Base-by-base conservation (phyloP, 345 rosid genomes). In the Pelargonium nanum region DNA sequence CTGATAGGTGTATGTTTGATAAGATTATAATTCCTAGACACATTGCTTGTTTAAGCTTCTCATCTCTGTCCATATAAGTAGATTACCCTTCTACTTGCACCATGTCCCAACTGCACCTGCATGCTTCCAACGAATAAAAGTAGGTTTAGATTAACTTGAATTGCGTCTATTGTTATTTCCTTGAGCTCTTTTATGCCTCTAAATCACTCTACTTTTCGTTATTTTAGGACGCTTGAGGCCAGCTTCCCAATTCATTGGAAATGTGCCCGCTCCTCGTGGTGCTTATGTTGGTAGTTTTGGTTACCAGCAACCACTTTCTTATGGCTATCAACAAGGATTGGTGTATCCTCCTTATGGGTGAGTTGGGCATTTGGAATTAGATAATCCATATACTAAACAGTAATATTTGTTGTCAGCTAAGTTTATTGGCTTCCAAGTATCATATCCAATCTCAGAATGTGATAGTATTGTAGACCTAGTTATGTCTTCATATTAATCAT, bases 261-360 rank as follows among this genome's bases (percentile, higher is more conserved):
- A 72, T 63, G 65, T 78, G 76, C 98, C 80, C 71, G 73, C 78
- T 53, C 63, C 83, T n/a, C 79, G 92, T 16, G 85, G 95, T 30
- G 64, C 83, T 58, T 77, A 75, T 59, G 74, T 72, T 65, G 95
- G 98, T 69, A 78, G 69, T 71, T 72, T 74, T 72, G 89, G 90
- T 22, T 87, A 89, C 70, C 98, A 87, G 74, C 95, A 81, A 23
- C 82, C 83, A 32, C 72, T 80, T 76, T 65, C 95, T 66, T 81
- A 76, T 73, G 63, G 60, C 83, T 87, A 87, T 72, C 95, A 84
- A 34, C 95, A 83, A 65, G 93, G 88, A 68, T 24, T 83, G 70
- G 61, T 80, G 71, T 85, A 85, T 62, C 91, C 93, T 77, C 67
- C 84, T 34, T 87, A 85, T 68, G 96, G 98, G 98, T 92, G 69